Evolutionary conservation across 2,329 filamentous ascomycete species (phyloP).

Genomic region (Pestalotiopsis sp.): DNA sequence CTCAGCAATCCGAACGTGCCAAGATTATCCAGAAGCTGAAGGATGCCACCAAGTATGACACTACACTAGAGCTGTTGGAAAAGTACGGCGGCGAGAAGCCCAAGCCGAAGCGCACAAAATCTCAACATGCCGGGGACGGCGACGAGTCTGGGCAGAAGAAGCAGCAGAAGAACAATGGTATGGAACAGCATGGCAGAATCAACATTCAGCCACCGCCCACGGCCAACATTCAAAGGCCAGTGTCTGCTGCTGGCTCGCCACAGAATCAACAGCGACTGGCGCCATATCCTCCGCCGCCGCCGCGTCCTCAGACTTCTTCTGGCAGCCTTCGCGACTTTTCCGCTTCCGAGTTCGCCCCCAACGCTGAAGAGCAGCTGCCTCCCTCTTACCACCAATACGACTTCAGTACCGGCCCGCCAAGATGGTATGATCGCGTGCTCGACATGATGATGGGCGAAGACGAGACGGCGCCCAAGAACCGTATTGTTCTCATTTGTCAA

Average conservation of each 20-base stretch:
- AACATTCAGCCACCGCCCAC: constrained; percentile 61
- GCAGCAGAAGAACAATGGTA: constrained; percentile 32
- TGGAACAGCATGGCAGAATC: constrained; percentile 41
- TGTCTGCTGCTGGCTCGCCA: constrained; percentile 30
- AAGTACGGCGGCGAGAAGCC: constrained; percentile 76
- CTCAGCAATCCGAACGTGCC: constrained; percentile 76
- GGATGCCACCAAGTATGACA: constrained; percentile 92
- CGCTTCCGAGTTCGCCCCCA: constrained; percentile 71
- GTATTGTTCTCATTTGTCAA: constrained; percentile 82
- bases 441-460: constrained; percentile 94
- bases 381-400: constrained; percentile 37
- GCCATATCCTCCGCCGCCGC: not conserved
- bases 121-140: constrained; percentile 25
- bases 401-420: constrained; percentile 40
- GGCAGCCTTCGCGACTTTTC: constrained; percentile 38
- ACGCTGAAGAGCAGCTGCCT: constrained; percentile 54
- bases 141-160: constrained; percentile 18
- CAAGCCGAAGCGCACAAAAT: constrained; percentile 48
- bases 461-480: constrained; percentile 88
- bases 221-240: constrained; percentile 59
- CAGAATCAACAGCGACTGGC: constrained; percentile 22
- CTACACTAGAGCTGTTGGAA: constrained; percentile 87
- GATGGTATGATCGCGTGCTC: constrained; percentile 94
- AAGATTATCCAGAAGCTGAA: constrained; percentile 94
- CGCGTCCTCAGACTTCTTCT: constrained; percentile 19